Evolutionary conservation across 441 rosid genomes (phyloP).

Genomic region (Pelargonium myrrhifolium): DNA sequence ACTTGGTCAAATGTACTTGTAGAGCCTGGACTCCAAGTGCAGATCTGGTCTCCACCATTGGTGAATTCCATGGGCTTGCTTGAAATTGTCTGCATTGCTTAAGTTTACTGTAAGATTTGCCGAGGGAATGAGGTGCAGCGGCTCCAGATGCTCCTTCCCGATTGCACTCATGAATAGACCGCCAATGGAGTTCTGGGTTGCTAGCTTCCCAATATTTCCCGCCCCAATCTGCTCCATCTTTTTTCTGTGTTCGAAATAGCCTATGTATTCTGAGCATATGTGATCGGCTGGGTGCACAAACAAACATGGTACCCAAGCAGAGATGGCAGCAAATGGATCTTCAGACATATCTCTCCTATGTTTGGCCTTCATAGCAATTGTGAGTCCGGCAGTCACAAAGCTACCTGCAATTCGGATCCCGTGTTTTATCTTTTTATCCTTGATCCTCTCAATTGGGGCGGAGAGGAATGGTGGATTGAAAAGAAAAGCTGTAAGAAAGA

Average conservation of each 20-base stretch:
- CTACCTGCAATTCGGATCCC: constrained; percentile 74
- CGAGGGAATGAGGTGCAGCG: constrained; percentile 66
- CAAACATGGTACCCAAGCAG: constrained; percentile 62
- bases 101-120: constrained; percentile 51
- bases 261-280: constrained; percentile 68
- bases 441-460: constrained; percentile 66
- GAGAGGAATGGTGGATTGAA: constrained; percentile 85
- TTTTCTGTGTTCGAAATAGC: constrained; percentile 82
- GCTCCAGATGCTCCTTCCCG: constrained; percentile 51
- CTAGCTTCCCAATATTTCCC: constrained; percentile 63
- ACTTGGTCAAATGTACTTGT: constrained; percentile 30
- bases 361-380: constrained; percentile 53
- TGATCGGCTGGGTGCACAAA: constrained; percentile 63
- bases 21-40: constrained; percentile 41
- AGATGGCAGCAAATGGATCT: constrained; percentile 46
- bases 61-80: constrained; percentile 83
- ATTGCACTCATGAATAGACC: constrained; percentile 53
- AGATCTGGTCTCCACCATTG: constrained; percentile 89
- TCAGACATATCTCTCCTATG: constrained; percentile 28
- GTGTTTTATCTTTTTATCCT: constrained; percentile 55
- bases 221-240: constrained; percentile 82
- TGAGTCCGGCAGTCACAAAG: constrained; percentile 81
- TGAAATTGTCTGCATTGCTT: constrained; percentile 40
- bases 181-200: constrained; percentile 63
- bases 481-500: constrained; percentile 51